Evolutionary conservation across 345 rosid species (phyloP).

Genomic region (Xanthoceras sorbifolium): DNA sequence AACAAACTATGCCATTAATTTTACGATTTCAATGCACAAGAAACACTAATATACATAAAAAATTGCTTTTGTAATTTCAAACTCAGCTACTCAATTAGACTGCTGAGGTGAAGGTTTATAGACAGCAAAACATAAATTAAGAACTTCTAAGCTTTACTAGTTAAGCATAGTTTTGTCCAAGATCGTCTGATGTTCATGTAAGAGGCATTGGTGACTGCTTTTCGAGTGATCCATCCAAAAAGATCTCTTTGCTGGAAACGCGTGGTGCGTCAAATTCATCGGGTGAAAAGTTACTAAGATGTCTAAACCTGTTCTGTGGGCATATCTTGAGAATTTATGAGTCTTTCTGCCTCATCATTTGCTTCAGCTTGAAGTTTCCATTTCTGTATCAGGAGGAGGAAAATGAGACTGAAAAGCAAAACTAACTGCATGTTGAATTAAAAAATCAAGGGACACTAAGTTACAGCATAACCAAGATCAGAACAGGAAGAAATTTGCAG

Average conservation of each 20-base stretch:
- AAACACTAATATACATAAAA: background rate
- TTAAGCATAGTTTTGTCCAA: background rate
- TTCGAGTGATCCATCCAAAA: background rate
- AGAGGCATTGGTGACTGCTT: background rate
- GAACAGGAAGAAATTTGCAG: background rate
- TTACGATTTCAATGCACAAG: background rate
- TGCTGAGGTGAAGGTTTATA: background rate
- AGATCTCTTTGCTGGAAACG: background rate
- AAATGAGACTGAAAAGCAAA: background rate
- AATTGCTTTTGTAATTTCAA: background rate
- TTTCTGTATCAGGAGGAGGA: slow-evolving; percentile 46
- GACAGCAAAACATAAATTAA: background rate
- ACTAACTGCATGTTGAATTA: background rate
- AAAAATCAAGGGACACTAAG: background rate
- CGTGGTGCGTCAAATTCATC: background rate
- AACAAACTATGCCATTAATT: background rate
- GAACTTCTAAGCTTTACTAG: background rate
- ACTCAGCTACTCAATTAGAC: background rate
- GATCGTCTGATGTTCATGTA: background rate
- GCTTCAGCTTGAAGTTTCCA: slow-evolving; percentile 96
- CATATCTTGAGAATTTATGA: slow-evolving; percentile 64
- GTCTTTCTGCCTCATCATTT: slow-evolving; percentile 91
- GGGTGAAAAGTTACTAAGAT: slow-evolving; percentile 1
- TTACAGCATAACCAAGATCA: background rate
- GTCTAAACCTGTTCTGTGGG: slow-evolving; percentile 34